A percentile compares a stretch with the other conserved stretches of the same genome.
Evolutionary conservation across 371 early-diverging fungal genomes (phyloP).

Genomic region (Mortierella sp.): DNA sequence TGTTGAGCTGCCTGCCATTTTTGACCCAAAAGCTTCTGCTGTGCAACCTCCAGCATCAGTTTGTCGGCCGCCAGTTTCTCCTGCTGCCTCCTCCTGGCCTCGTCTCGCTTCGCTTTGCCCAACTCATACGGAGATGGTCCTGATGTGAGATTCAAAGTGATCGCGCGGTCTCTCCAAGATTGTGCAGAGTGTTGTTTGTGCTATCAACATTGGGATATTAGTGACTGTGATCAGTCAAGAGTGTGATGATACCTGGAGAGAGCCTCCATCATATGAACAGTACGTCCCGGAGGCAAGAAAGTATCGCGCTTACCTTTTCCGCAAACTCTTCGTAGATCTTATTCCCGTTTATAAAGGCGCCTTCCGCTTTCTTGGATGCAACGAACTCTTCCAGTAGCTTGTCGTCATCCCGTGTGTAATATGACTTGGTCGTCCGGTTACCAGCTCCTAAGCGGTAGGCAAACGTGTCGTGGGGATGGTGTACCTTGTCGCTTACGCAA

Average conservation of each 20-base stretch:
- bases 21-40: background rate
- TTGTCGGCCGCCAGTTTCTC: slow-evolving; percentile 1
- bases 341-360: slow-evolving; percentile 25
- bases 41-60: background rate
- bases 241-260: background rate
- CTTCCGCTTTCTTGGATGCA: background rate
- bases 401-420: slow-evolving; percentile 26
- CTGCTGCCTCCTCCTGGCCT: background rate
- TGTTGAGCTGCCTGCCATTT: background rate
- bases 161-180: slow-evolving; percentile 42
- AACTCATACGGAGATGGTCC: slow-evolving; percentile 13
- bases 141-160: slow-evolving; percentile 27
- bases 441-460: slow-evolving; percentile 19
- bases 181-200: slow-evolving; percentile 25
- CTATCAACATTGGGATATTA: slow-evolving; percentile 11
- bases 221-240: background rate
- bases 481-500: slow-evolving; percentile 3
- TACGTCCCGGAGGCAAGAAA: background rate
- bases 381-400: slow-evolving; percentile 18
- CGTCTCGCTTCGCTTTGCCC: slow-evolving; percentile 27
- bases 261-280: background rate
- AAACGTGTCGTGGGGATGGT: slow-evolving; percentile 14
- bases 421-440: background rate
- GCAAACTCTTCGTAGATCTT: slow-evolving; percentile 39
- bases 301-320: background rate